phyloP scores from a whole-genome alignment of 257 asterid species.

The Solanum commersonii region DNA sequence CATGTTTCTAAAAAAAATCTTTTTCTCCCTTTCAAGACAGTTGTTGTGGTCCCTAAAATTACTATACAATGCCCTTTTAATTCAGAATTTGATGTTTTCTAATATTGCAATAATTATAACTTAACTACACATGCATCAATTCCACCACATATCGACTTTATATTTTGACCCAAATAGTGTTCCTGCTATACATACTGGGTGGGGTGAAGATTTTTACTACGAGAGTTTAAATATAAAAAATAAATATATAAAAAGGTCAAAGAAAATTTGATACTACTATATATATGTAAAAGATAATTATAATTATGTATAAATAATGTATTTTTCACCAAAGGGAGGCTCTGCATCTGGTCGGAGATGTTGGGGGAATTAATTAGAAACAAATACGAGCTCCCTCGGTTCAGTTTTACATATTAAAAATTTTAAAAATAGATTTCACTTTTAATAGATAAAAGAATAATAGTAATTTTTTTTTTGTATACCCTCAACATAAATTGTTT shows the following conservation, averaged over 20 bases:
- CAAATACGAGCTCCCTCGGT: neutral
- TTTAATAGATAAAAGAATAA: too few relatives aligned
- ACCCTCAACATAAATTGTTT: too few relatives aligned
- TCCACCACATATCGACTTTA: neutral
- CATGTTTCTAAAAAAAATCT: neutral
- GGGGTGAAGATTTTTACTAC: neutral
- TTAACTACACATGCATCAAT: neutral
- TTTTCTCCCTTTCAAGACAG: neutral
- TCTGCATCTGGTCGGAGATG: accelerated
- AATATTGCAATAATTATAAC: neutral
- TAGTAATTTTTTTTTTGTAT: too few relatives aligned
- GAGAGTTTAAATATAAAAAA: too few relatives aligned
- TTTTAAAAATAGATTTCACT: neutral
- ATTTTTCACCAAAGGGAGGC: neutral
- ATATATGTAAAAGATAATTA: too few relatives aligned
- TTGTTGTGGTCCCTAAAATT: neutral
- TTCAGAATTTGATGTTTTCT: neutral
- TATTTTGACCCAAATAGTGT: neutral
- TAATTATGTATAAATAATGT: too few relatives aligned
- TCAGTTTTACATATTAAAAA: too few relatives aligned
- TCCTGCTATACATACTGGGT: neutral
- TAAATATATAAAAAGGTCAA: too few relatives aligned
- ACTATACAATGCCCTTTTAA: neutral
- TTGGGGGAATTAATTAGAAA: too few relatives aligned
- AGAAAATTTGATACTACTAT: too few relatives aligned